Conservation (phyloP, 2,329 filamentous ascomycete species). For the Trichoderma guizhouense region DNA sequence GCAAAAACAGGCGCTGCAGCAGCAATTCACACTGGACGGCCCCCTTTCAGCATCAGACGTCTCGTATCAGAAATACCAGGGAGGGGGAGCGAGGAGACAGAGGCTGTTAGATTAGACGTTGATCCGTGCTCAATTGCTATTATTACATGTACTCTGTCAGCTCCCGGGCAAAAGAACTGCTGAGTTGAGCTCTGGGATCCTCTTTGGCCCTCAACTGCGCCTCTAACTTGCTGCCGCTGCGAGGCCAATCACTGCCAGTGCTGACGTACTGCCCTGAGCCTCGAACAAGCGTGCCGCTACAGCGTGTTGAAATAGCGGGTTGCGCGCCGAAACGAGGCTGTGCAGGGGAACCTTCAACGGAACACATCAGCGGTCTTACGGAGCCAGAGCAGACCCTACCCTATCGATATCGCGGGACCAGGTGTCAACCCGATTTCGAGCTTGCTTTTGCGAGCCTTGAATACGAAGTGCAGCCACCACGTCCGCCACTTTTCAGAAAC, state of each 20-base stretch:
- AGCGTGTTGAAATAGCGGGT: background rate
- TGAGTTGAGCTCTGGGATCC: background rate
- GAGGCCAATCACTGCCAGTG: conserved; percentile 4
- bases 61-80: background rate
- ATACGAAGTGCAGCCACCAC: background rate
- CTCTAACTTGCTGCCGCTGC: background rate
- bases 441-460: background rate
- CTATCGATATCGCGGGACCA: conserved; percentile 17
- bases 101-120: background rate
- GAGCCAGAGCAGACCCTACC: background rate
- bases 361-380: conserved; percentile 13
- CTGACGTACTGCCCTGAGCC: conserved; percentile 17
- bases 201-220: conserved; percentile 8
- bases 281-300: conserved; percentile 3
- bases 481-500: background rate
- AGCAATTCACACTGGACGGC: background rate
- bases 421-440: conserved; percentile 7
- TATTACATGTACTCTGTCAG: conserved; percentile 2
- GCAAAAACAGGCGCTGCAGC: background rate
- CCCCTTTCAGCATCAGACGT: background rate
- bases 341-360: conserved; percentile 14
- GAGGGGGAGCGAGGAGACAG: background rate
- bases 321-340: conserved; percentile 20
- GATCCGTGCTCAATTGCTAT: background rate
- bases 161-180: background rate